Conservation (phyloP, 2,329 filamentous ascomycete genomes). For the Cercospora brassicicola region DNA sequence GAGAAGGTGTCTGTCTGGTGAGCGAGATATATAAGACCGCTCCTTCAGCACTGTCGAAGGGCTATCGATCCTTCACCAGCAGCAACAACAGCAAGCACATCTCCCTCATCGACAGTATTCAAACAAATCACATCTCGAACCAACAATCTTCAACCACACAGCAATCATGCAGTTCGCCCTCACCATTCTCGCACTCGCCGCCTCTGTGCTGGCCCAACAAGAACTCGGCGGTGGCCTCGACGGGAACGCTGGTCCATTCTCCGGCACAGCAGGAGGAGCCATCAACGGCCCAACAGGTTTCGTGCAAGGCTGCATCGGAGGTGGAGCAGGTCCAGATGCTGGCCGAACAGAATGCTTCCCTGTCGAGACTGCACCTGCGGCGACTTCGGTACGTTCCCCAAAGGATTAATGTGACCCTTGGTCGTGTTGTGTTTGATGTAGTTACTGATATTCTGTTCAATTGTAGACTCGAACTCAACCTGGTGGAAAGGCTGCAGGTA, state of each 20-base stretch:
- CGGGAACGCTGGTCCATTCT: conserved; percentile 12
- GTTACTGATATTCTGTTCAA: background rate
- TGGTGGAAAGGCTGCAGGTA: conserved; percentile 19
- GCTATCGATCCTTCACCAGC: background rate
- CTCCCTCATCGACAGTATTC: background rate
- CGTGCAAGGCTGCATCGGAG: conserved; percentile 23
- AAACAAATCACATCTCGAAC: background rate
- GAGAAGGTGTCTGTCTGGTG: background rate
- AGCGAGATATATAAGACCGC: background rate
- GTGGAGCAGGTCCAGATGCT: conserved; percentile 1
- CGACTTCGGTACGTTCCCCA: conserved; percentile 14
- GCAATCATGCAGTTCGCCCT: conserved; percentile 9
- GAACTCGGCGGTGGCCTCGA: conserved; percentile 21
- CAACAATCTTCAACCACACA: background rate
- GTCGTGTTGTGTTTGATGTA: background rate
- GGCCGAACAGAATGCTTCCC: conserved; percentile 19
- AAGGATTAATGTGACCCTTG: no score
- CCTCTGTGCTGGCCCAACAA: conserved; percentile 12
- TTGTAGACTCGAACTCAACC: conserved; percentile 1
- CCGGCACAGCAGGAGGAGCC: conserved; percentile 21
- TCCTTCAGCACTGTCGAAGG: background rate
- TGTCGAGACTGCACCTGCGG: conserved; percentile 19
- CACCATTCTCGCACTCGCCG: background rate
- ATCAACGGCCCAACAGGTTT: conserved; percentile 23
- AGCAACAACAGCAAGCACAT: background rate